Conservation (phyloP, 2,329 filamentous ascomycete genomes). For the Diplodia intermedia region DNA sequence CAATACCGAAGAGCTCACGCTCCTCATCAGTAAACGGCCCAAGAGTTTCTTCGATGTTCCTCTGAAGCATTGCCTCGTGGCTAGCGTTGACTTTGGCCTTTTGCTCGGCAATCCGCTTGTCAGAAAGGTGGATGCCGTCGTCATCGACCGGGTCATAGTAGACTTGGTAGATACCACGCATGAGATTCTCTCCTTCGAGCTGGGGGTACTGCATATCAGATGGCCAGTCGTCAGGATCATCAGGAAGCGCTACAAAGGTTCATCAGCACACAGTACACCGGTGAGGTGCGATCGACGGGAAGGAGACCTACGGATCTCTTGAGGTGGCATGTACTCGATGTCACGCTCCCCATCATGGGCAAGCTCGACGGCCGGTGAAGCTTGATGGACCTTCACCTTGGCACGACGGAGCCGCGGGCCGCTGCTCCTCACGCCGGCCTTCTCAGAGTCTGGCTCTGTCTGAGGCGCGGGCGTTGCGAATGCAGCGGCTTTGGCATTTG, state of each 20-base stretch:
- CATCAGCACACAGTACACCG: background rate
- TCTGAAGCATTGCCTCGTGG: slow-evolving; percentile 71
- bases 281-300: background rate
- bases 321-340: slow-evolving; percentile 88
- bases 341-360: slow-evolving; percentile 70
- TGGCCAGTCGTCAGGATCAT: slow-evolving; percentile 73
- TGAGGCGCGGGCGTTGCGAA: slow-evolving; percentile 72
- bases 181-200: slow-evolving; percentile 61
- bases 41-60: slow-evolving; percentile 68
- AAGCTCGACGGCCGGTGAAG: slow-evolving; percentile 56
- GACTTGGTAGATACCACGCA: slow-evolving; percentile 58
- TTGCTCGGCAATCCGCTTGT: slow-evolving; percentile 62
- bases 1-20: slow-evolving; percentile 57
- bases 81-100: slow-evolving; percentile 55
- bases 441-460: slow-evolving; percentile 55
- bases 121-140: slow-evolving; percentile 68
- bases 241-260: slow-evolving; percentile 59
- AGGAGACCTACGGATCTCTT: slow-evolving; percentile 50
- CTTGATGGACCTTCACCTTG: slow-evolving; percentile 68
- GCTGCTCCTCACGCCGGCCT: slow-evolving; percentile 65
- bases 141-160: slow-evolving; percentile 67
- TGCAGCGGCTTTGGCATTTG: slow-evolving; percentile 82
- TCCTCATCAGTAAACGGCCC: slow-evolving; percentile 50
- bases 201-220: slow-evolving; percentile 59
- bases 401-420: slow-evolving; percentile 63